A percentile compares a stretch with the other conserved stretches of the same genome.
These are phyloP conservation scores for Neoarthrinium moseri DNA, from an alignment of 2,329 filamentous ascomycete genomes.

Conservation along the genomic window DNA sequence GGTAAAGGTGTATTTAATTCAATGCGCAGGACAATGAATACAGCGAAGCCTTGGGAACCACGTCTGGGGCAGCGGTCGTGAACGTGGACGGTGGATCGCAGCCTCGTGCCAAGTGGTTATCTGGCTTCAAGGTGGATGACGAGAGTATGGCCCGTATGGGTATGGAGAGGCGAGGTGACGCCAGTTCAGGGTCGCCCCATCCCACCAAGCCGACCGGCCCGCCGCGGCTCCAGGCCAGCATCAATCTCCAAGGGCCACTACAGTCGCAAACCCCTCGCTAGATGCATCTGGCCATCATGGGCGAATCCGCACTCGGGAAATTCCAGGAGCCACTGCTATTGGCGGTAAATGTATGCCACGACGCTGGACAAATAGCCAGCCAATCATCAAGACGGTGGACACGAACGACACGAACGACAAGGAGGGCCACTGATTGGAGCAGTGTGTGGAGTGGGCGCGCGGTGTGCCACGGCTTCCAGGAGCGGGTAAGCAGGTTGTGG, in stretches of 20 bases:
- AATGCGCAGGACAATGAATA: not conserved
- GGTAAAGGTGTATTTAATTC: not conserved
- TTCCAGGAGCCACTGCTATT: not conserved
- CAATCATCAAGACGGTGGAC: not conserved
- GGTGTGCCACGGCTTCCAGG: not conserved
- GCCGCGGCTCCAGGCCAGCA: not conserved
- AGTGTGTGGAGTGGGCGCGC: too few relatives aligned
- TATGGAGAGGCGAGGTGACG: not conserved
- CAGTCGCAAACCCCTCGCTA: conserved; percentile 4
- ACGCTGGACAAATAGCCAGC: not conserved
- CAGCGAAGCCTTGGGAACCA: not conserved
- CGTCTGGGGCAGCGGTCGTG: too few relatives aligned
- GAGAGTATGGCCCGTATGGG: too few relatives aligned
- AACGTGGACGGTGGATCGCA: not conserved
- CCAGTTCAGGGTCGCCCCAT: not conserved
- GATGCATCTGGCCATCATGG: not conserved
- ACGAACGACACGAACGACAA: not conserved
- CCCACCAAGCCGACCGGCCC: not conserved
- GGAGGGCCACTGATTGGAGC: too few relatives aligned
- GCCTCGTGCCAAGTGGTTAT: conserved; percentile 1
- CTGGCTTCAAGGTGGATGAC: conserved; percentile 10
- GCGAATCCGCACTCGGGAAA: not conserved
- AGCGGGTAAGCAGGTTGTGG: not conserved
- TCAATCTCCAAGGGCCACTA: too few relatives aligned
- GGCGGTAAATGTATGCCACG: not conserved